Conservation (phyloP, 345 rosid genomes). For the Citrus mangshanensis region DNA sequence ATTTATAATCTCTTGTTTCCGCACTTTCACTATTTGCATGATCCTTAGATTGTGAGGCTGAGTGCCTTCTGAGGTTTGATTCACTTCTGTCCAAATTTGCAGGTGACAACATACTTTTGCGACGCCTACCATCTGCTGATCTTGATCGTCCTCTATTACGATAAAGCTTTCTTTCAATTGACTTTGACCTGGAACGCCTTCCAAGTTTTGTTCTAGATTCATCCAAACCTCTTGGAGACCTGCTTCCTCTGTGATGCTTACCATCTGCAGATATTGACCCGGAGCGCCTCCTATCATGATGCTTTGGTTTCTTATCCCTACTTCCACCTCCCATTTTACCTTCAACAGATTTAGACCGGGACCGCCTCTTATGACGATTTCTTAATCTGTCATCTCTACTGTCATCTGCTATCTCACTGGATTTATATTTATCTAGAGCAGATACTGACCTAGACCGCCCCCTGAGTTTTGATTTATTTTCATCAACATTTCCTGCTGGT, state of each 20-base stretch:
- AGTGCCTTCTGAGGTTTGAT: constrained; percentile 36
- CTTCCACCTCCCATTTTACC: constrained; percentile 42
- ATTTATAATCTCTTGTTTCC: constrained; percentile 21
- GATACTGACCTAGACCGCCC: constrained; percentile 57
- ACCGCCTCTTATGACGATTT: constrained; percentile 51
- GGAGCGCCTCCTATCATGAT: constrained; percentile 53
- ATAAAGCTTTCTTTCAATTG: constrained; percentile 42
- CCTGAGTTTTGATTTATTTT: constrained; percentile 41
- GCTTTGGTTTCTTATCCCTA: constrained; percentile 53
- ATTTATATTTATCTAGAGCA: constrained; percentile 29
- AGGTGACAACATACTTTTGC: constrained; percentile 39
- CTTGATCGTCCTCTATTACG: constrained; percentile 39
- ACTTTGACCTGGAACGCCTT: constrained; percentile 54
- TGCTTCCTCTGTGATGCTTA: constrained; percentile 43
- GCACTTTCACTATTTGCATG: constrained; percentile 22
- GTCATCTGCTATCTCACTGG: constrained; percentile 37
- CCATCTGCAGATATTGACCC: constrained; percentile 62
- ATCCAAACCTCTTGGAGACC: constrained; percentile 48
- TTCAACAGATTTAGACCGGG: constrained; percentile 72
- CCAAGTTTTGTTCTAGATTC: constrained; percentile 48
- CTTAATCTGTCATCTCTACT: constrained; percentile 37
- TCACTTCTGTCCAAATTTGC: constrained; percentile 37
- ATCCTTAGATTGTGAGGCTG: constrained; percentile 42
- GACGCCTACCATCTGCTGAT: constrained; percentile 43
- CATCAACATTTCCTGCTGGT: constrained; percentile 39